phyloP scores from a whole-genome alignment of 805 yeast species.

The Hyphopichia homilentoma region DNA sequence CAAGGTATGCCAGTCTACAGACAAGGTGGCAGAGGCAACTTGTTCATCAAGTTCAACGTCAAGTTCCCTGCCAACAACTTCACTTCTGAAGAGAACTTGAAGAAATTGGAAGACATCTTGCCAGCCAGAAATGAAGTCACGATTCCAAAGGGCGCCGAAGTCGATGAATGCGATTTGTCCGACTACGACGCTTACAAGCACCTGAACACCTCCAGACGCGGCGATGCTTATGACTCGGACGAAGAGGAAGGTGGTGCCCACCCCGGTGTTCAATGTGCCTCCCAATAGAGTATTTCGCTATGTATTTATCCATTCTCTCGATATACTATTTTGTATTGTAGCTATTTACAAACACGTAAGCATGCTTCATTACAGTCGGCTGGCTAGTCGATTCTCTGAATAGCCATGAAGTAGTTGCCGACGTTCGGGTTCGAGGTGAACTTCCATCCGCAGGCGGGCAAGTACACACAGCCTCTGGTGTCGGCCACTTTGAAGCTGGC shows the following conservation, averaged over 20 bases:
- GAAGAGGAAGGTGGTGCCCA: constrained; percentile 51
- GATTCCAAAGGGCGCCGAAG: constrained; percentile 69
- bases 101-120: constrained; percentile 67
- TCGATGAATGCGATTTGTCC: constrained; percentile 75
- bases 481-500: constrained; percentile 54
- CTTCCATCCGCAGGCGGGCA: constrained; percentile 85
- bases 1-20: constrained; percentile 98
- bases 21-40: constrained; percentile 84
- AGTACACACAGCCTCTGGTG: constrained; percentile 74
- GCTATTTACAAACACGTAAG: background rate
- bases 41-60: constrained; percentile 79
- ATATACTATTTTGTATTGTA: background rate
- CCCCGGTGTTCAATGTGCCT: constrained; percentile 88
- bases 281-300: constrained; percentile 67
- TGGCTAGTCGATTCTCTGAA: too few relatives aligned
- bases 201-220: constrained; percentile 36
- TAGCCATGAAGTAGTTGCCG: constrained; percentile 91
- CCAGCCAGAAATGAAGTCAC: constrained; percentile 66
- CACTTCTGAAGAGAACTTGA: constrained; percentile 70
- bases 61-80: constrained; percentile 82
- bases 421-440: constrained; percentile 54
- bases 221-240: constrained; percentile 42
- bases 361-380: too few relatives aligned
- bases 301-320: background rate
- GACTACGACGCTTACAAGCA: constrained; percentile 68